Evolutionary conservation across 2,329 filamentous ascomycete species (phyloP).

Genomic region (Fusarium proliferatum): DNA sequence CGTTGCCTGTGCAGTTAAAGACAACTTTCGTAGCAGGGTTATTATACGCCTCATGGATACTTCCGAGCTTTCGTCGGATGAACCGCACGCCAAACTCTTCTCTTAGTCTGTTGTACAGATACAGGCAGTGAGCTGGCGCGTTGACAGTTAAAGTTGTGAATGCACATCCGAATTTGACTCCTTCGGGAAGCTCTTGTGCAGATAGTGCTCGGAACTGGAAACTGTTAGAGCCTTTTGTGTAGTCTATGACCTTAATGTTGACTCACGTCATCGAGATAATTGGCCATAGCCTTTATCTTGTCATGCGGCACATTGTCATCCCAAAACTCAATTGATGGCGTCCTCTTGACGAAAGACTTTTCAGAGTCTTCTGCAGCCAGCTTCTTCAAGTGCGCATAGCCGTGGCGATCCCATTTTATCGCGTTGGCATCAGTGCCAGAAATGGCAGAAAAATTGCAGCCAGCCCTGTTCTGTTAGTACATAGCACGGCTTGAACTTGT

Average conservation of each 20-base stretch:
- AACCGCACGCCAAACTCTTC: background rate
- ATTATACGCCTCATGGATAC: background rate
- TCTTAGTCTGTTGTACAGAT: background rate
- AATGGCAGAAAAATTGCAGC: constrained; percentile 10
- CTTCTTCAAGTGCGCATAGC: background rate
- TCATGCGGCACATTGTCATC: constrained; percentile 6
- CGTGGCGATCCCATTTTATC: constrained; percentile 1
- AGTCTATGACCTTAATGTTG: background rate
- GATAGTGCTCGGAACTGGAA: background rate
- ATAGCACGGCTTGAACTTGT: no score
- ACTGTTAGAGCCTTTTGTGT: accelerated
- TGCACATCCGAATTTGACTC: background rate
- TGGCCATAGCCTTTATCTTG: background rate
- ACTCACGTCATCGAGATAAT: constrained; percentile 6
- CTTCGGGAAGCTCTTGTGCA: background rate
- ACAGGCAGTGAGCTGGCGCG: constrained; percentile 2
- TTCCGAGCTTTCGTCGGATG: background rate
- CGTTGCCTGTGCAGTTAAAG: background rate
- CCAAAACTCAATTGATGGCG: background rate
- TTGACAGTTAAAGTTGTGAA: background rate
- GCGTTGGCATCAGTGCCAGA: constrained; percentile 7
- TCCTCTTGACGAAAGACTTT: background rate
- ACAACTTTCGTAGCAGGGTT: background rate
- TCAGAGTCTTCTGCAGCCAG: background rate
- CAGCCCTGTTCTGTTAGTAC: background rate